These are phyloP conservation scores for Nothomitra cinnamomea DNA, from an alignment of 2,329 filamentous ascomycete genomes.

Conservation along the genomic window DNA sequence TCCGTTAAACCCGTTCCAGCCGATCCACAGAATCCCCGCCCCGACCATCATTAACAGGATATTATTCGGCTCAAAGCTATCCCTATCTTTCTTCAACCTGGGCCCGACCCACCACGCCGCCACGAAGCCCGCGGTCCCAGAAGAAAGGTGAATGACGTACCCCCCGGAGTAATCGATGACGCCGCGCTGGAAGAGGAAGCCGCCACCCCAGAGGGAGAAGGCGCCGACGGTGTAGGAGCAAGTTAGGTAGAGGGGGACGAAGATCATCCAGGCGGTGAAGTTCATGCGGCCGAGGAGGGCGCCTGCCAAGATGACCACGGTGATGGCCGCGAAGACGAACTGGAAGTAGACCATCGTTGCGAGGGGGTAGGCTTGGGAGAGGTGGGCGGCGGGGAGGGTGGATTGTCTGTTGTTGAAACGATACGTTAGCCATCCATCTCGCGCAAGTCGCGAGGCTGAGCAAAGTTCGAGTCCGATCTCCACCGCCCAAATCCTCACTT, in stretches of 20 bases:
- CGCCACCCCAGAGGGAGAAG: slow-evolving; percentile 30
- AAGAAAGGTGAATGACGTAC: slow-evolving; percentile 34
- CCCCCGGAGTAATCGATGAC: slow-evolving; percentile 36
- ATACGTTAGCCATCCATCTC: no score
- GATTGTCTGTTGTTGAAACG: no score
- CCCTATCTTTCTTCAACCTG: slow-evolving; percentile 26
- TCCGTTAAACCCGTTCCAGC: slow-evolving; percentile 37
- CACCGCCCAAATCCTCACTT: no score
- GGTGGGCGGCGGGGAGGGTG: slow-evolving; percentile 21
- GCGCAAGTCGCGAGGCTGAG: no score
- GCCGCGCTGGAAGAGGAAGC: slow-evolving; percentile 28
- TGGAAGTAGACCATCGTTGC: slow-evolving; percentile 37
- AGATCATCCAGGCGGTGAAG: slow-evolving; percentile 34
- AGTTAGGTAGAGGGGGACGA: slow-evolving; percentile 34
- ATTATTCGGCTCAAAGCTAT: slow-evolving; percentile 31
- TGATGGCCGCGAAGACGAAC: slow-evolving; percentile 35
- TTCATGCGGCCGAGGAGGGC: slow-evolving; percentile 32
- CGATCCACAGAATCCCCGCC: slow-evolving; percentile 34
- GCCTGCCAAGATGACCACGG: slow-evolving; percentile 30
- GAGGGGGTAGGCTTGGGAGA: slow-evolving; percentile 25
- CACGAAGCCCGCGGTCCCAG: slow-evolving; percentile 32
- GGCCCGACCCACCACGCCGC: slow-evolving; percentile 31
- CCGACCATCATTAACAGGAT: slow-evolving; percentile 28
- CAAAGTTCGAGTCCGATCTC: no score
- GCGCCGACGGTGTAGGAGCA: slow-evolving; percentile 28